These are phyloP conservation scores for Guadua angustifolia DNA, from an alignment of 176 grass and related monocot genomes.

Conservation along the genomic window DNA sequence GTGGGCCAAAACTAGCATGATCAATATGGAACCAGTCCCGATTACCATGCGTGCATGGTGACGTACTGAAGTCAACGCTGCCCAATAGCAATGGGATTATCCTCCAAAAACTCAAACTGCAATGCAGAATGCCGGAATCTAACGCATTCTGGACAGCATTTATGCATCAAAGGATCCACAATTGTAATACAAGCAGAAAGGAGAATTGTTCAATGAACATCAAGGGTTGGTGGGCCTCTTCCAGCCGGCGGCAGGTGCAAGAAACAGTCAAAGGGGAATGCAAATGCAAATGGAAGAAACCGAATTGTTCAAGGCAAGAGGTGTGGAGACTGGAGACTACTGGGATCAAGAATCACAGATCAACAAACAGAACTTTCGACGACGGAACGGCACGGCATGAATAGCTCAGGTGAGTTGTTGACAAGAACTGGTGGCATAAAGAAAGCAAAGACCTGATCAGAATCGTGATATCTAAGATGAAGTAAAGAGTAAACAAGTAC, in stretches of 20 bases:
- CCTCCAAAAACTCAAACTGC: neutral
- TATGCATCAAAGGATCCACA: conserved; percentile 7
- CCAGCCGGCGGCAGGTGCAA: conserved; percentile 16
- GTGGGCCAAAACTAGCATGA: neutral
- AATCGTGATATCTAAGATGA: conserved; percentile 15
- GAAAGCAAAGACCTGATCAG: neutral
- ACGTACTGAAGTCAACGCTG: conserved; percentile 34
- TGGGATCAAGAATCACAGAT: neutral
- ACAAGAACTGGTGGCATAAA: neutral
- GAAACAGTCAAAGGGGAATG: conserved; percentile 37
- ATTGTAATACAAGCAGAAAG: neutral
- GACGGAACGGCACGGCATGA: no score
- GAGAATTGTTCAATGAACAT: conserved; percentile 31
- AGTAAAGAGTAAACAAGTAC: neutral
- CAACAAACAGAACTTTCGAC: neutral
- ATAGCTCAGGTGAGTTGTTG: no score
- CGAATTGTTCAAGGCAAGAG: conserved; percentile 13
- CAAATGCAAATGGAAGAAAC: neutral
- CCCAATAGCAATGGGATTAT: neutral
- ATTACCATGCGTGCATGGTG: neutral
- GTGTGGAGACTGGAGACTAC: neutral
- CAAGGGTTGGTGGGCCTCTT: conserved; percentile 33
- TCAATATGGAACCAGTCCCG: neutral
- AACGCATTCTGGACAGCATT: neutral
- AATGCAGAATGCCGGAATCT: neutral